Evolutionary conservation across 352 stramenopile species (phyloP), one percentile per base, ranked within the genome.

Genomic region (Phytophthora pisi): DNA sequence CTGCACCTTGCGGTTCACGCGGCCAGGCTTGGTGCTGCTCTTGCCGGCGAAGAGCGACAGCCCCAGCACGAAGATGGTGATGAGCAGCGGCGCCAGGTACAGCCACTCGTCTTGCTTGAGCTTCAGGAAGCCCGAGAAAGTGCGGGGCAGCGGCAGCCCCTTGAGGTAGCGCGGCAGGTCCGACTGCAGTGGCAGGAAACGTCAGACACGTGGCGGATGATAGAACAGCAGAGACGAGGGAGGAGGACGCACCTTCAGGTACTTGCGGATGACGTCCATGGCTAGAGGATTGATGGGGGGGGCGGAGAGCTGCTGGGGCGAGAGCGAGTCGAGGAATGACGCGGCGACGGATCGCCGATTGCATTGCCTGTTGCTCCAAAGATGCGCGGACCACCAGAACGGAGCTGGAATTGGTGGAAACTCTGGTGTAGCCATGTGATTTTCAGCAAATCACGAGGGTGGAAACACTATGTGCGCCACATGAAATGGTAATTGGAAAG

Each of bases 31-130:
- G 18, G 70, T 34, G 57, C 70, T 81, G 50, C 54, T 67, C 65
- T 90, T 92, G 24, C 82, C 80, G 23, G 77, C 63, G 57, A 93
- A 91, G 23, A 95, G 71, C 62, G 84, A 86, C 58, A 90, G 77
- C 10, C 91, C 79, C 61, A 95, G 66, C 59, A 91, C 74, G 26
- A 75, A 76, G 56, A 95, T 86, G 8, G 86, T 91, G 51, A 95
- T 76, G 43, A 95, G 73, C 46, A 95, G 69, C n/a, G 88, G 88
- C 59, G 84, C 84, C 55, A 95, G 74, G 72, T 92, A 93, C 70
- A 93, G 57, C 88, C 84, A 95, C 54, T 95, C 88, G 11, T 89
- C 82, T 53, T 92, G 82, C 74, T 90, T 95, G 57, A 94, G 84
- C 81, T 93, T 95, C 30, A 88, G 66, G 58, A 95, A 91, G 56